Base-by-base conservation (phyloP, 768 basidiomycete species). In the Dendrothele bispora region DNA sequence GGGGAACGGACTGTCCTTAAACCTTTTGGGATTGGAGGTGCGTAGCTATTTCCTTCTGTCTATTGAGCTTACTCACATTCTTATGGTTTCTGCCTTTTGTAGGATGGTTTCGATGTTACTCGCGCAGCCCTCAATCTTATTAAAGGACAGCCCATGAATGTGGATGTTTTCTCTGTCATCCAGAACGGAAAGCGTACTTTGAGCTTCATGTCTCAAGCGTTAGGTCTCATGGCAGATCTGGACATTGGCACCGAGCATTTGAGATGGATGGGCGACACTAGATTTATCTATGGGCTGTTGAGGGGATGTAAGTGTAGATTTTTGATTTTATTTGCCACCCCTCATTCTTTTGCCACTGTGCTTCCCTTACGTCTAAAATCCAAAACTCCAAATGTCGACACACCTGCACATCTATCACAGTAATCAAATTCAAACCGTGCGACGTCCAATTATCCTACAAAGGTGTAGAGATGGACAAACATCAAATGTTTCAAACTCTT, bases 171-270 rank as follows among this genome's bases (percentile, higher is more conserved):
- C 58, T 87, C 90, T 0, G 60, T 95, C n/a, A 79, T 74, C 0
- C 91, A 93, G 58, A 72, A 73, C 8, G 77, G 73, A 40, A 83
- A 77, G 53, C 73, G 78, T 6, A 73, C 71, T 2, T 73, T 88
- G 58, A 90, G 88, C 12, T 94, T 90, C 71, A 84, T 94, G 82
- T 83, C 87, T 0, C 90, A 92, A 67, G 77, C 84, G 3, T 60
- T 90, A 18, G 92, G 92, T 3, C 72, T 95, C 26, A 87, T 92
- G 82, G 90, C 92, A 3, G 90, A 94, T 52, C 50, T 91, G 32
- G 91, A 93, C 65, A 66, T 89, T 37, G 86, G 86, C 46, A 95
- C 92, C 2, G 91, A 94, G 50, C 70, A 89, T 56, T 65, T 94
- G 34, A 79, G 91, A 7, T 93, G 88, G 85, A 84, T 95, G 84